Evolutionary conservation across 1,284 basidiomycete genomes (phyloP).

Genomic region (Agroathelia rolfsii): DNA sequence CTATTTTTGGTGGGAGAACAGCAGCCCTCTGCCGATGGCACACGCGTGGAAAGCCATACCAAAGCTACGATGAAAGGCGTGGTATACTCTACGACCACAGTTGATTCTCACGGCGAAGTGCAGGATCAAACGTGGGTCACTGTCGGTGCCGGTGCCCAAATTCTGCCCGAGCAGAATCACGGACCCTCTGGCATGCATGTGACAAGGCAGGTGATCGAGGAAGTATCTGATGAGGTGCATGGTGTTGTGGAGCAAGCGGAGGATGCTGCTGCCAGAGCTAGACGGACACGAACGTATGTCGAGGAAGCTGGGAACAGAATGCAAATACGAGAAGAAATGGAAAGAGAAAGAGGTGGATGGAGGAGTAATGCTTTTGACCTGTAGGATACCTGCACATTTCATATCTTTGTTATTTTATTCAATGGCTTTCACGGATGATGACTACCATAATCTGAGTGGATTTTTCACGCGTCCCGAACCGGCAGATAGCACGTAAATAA

Average conservation of each 20-base stretch:
- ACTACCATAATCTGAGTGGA: too few relatives aligned
- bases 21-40: constrained; percentile 8
- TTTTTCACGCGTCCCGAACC: too few relatives aligned
- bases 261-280: constrained; percentile 10
- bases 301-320: constrained; percentile 10
- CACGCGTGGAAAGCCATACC: constrained; percentile 15
- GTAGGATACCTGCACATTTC: constrained; percentile 7
- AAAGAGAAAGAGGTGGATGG: constrained; percentile 15
- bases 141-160: constrained; percentile 34
- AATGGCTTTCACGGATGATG: too few relatives aligned
- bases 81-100: constrained; percentile 24
- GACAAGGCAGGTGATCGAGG: constrained; percentile 13
- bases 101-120: constrained; percentile 11
- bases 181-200: constrained; percentile 24
- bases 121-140: constrained; percentile 25
- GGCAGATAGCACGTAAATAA: too few relatives aligned
- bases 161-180: constrained; percentile 34
- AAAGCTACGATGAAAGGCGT: constrained; percentile 27
- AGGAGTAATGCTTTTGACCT: constrained; percentile 24
- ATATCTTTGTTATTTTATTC: too few relatives aligned
- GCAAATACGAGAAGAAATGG: constrained; percentile 10
- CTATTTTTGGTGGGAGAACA: constrained; percentile 10
- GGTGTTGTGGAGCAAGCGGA: constrained; percentile 14
- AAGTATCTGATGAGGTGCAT: constrained; percentile 14
- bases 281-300: not conserved